Evolutionary conservation across 2,329 filamentous ascomycete species (phyloP), one percentile per base, ranked within the genome.

Genomic region (Cladobotryum mycophilum): DNA sequence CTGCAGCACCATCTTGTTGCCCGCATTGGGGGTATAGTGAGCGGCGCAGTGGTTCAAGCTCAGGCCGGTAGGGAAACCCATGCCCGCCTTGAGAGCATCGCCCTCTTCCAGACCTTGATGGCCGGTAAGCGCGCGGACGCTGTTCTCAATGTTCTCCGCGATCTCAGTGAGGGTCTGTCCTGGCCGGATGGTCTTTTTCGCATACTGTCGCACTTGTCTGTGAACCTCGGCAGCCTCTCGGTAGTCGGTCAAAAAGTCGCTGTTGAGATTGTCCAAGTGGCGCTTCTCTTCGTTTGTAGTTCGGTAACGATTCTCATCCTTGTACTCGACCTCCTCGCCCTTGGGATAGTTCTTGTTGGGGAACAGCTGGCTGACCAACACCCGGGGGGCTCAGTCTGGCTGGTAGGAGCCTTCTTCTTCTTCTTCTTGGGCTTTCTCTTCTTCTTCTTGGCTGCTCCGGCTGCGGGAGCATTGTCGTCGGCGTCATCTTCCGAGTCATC

Each of bases 141-240:
- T 80, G 64, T 92, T 82, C 68, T 95, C 89, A 60, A 95, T 95
- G n/a, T 84, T 85, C 65, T 92, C 85, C 8, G 88, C 88, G 58
- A 95, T 92, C 67, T 90, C 84, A 3, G 85, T 89, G 64, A 95
- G 71, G 6, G 79, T 81, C 76, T 89, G 84, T 44, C 89, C 89
- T 1, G 89, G 89, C 73, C 86, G 86, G 64, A 93, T 88, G 63
- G 78, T 84, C 65, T 85, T 84, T 69, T 89, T 84, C 3, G 87
- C 88, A 79, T 87, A 91, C 67, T 89, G 84, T 46, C 89, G 84
- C 51, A 93, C 89, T 66, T 95, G 87, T 51, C 89, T 83, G 67
- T 95, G 89, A n/a, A 89, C 81, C 70, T 95, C 89, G n/a, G 89
- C 88, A 43, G 82, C 89, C 61, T 91, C 81, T 55, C 89, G 84